Evolutionary conservation across 192 early-diverging fungal genomes (phyloP).

Genomic region (Coemansia javaensis): DNA sequence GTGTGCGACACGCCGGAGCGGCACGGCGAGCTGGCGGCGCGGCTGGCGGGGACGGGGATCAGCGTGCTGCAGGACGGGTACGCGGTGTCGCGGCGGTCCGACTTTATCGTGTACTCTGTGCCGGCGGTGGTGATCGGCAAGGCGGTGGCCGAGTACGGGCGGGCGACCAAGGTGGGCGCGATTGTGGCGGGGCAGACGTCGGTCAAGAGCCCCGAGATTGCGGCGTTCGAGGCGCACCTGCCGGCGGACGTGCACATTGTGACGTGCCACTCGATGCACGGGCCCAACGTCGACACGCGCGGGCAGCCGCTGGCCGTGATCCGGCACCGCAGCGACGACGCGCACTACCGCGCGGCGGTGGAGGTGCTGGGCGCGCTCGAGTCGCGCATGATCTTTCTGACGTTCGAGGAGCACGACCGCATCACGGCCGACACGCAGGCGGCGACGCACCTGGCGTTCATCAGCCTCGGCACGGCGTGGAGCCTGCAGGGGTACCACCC

Average conservation of each 20-base stretch:
- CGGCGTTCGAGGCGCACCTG: conserved; percentile 80
- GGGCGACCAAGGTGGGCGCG: conserved; percentile 84
- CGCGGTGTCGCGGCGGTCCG: conserved; percentile 73
- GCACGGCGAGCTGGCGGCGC: conserved; percentile 61
- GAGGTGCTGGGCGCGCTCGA: conserved; percentile 69
- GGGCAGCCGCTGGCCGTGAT: conserved; percentile 84
- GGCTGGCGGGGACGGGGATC: conserved; percentile 51
- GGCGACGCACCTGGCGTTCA: conserved; percentile 90
- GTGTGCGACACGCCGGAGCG: conserved; percentile 81
- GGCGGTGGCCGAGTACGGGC: conserved; percentile 79
- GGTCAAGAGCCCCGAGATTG: conserved; percentile 91
- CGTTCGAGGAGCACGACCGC: conserved; percentile 82
- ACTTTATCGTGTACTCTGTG: conserved; percentile 92
- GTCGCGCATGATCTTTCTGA: conserved; percentile 75
- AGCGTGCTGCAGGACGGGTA: conserved; percentile 75
- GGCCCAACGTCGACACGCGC: conserved; percentile 77
- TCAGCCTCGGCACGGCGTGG: conserved; percentile 95
- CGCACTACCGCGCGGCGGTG: conserved; percentile 56
- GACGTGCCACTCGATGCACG: conserved; percentile 93
- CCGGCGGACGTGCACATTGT: conserved; percentile 92
- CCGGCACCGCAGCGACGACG: conserved; percentile 63
- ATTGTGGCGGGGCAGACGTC: conserved; percentile 95
- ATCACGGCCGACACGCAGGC: conserved; percentile 98
- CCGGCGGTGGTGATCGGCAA: conserved; percentile 82
- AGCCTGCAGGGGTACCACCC: conserved; percentile 74